Conservation (phyloP, 1,284 basidiomycete genomes). For the Tylopilus orsonianus region DNA sequence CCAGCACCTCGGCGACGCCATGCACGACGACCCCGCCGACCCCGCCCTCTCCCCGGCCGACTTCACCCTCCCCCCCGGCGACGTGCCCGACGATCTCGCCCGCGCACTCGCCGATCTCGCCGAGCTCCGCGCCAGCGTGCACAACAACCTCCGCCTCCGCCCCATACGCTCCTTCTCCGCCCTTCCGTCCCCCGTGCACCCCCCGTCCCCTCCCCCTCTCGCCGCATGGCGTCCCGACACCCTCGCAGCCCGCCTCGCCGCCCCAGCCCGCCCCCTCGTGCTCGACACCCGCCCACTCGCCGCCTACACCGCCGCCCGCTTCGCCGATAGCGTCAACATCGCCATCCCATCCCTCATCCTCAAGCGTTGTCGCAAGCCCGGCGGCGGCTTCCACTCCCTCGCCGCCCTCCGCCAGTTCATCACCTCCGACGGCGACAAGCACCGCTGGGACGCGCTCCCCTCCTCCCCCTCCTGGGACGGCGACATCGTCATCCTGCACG, state of each 20-base stretch:
- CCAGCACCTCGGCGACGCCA: conserved; percentile 14
- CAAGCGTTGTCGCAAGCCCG: conserved; percentile 74
- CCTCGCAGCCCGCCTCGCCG: conserved; percentile 51
- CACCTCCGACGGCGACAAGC: conserved; percentile 70
- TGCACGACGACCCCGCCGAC: conserved; percentile 27
- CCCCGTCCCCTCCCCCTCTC: conserved; percentile 38
- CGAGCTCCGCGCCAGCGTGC: conserved; percentile 63
- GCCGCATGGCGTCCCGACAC: conserved; percentile 43
- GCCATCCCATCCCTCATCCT: conserved; percentile 84
- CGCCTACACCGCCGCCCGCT: conserved; percentile 60
- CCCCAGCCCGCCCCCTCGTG: conserved; percentile 60
- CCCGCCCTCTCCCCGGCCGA: conserved; percentile 27
- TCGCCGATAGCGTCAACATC: conserved; percentile 73
- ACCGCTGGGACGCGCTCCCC: conserved; percentile 52
- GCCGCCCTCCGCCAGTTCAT: conserved; percentile 73
- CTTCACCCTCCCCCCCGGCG: conserved; percentile 31
- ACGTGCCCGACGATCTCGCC: conserved; percentile 49
- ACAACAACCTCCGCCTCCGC: conserved; percentile 71
- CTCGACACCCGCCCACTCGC: conserved; percentile 77
- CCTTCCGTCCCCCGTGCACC: conserved; percentile 26
- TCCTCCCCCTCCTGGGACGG: conserved; percentile 67
- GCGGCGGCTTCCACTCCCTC: conserved; percentile 60
- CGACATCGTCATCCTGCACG: conserved; percentile 64
- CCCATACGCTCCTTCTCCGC: conserved; percentile 61
- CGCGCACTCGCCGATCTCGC: conserved; percentile 67